A percentile compares a stretch with the other conserved stretches of the same genome.
phyloP scores from a whole-genome alignment of 495 filamentous ascomycete genomes.

The Zalerion maritima region DNA sequence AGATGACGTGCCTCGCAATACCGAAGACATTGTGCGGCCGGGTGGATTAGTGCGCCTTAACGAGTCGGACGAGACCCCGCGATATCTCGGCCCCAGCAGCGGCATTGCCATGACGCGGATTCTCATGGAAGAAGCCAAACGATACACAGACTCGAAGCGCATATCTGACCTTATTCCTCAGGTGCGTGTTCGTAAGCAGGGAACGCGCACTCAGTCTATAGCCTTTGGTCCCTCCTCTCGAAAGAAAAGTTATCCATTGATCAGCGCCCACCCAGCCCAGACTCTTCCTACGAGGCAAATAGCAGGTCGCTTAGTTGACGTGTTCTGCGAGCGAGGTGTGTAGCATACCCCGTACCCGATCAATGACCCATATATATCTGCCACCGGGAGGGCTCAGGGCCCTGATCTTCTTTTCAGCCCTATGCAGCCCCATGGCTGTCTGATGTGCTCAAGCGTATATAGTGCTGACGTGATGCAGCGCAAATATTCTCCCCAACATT shows the following conservation, averaged over 20 bases:
- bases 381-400: not conserved
- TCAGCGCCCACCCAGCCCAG: constrained; percentile 56
- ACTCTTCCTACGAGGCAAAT: constrained; percentile 51
- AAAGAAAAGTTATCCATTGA: constrained; percentile 55
- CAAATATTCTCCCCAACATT: constrained; percentile 74
- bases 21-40: constrained; percentile 67
- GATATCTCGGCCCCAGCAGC: constrained; percentile 82
- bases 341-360: constrained; percentile 4
- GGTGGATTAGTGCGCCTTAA: constrained; percentile 69
- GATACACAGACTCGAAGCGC: constrained; percentile 65
- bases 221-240: constrained; percentile 18
- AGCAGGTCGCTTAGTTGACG: constrained; percentile 57
- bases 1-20: constrained; percentile 47
- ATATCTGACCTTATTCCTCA: constrained; percentile 81
- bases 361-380: not conserved
- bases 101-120: constrained; percentile 86
- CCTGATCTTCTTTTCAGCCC: not conserved
- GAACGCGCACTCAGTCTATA: constrained; percentile 15
- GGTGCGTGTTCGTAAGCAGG: constrained; percentile 21
- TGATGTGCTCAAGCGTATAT: constrained; percentile 2
- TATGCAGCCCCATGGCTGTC: not conserved
- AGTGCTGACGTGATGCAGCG: constrained; percentile 29
- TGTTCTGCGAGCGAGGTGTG: constrained; percentile 69
- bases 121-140: constrained; percentile 89
- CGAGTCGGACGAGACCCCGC: constrained; percentile 63